Base-by-base conservation (phyloP, 345 rosid species). In the Abelmoschus esculentus region DNA sequence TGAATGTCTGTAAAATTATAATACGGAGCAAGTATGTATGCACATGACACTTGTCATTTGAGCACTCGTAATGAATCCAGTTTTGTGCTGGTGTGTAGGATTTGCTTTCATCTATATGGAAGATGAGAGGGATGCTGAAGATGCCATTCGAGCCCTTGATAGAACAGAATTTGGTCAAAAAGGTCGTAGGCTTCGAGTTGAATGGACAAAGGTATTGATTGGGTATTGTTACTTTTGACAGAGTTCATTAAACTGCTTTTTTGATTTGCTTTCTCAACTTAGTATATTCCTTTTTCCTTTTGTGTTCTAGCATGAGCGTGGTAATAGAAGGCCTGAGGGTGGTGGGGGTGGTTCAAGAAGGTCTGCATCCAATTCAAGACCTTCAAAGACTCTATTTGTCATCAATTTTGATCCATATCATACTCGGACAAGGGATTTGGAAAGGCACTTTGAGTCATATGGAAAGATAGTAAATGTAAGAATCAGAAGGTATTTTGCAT, bases 61-160 rank as follows among this genome's bases (percentile, higher is more conserved):
- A 28, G 6, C n/a, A 57, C 19, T n/a, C 3, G 22, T 49, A 28
- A 32, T 44, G 6, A 9, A 3, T 61, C 22, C 54, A 14, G 59
- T n/a, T 18, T 57, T 36, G 66, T 53, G 26, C 58, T 77, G 32
- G 11, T 74, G 3, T 66, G 0, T 77, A 91, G 96, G 98, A 34
- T 91, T 89, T 83, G 98, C 96, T 67, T 93, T 93, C 74, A 79
- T 93, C 55, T 93, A 89, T 63, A 93, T 93, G 98, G 97, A 93
- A 72, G 92, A 93, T 74, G 96, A 93, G 79, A 91, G 91, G 73
- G 97, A 93, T 84, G 98, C 95, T 62, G 96, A 91, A 67, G 92
- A 93, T 86, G 98, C 98, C n/a, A 91, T 93, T 56, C 86, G 96
- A 61, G 96, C 88, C 44, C 96, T 93, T 72, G 96, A 93, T 54